Evolutionary conservation across 805 yeast genomes (phyloP), one percentile per base, ranked within the genome.

Genomic region (Starmerella khaoyaiensis): DNA sequence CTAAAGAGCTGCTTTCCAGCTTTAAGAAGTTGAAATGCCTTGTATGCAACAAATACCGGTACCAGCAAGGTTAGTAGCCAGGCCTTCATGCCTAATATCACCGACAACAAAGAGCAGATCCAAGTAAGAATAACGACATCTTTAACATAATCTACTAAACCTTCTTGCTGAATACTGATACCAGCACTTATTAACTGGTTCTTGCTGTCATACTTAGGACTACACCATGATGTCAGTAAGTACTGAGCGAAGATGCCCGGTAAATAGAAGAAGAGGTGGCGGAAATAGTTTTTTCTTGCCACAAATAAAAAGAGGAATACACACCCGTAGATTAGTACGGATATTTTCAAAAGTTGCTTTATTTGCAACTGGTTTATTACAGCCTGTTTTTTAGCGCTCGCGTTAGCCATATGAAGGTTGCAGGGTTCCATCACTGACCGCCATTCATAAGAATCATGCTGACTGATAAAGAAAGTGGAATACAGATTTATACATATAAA

Each of bases 111-210:
- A 45, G 74, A 73, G 45, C 72, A 61, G 16, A 68, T 48, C 67
- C 76, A 66, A 3, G 84, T 76, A 31, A 79, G 55, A 51, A 79
- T 79, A 41, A 79, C 60, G 10, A 77, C 55, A 51, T 79, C 90
- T 52, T 75, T 75, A 64, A 78, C 59, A 60, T 75, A 78, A 56
- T 79, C 87, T 26, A 75, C 75, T 28, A 79, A 61, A 0, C 90
- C 90, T 3, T 57, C 52, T 42, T 71, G 79, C 38, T 57, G 57
- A 41, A 79, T 64, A 49, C 79, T 80, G 21, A 67, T 69, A 2
- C 86, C 87, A 1, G 79, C 55, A 10, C 56, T 58, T 3, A 68
- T 52, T 33, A 78, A 59, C 36, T 64, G 63, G 20, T 34, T 30
- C 15, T 21, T 23, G 2, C 68, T 67, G 31, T 67, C 67, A 50